phyloP scores from a whole-genome alignment of 2,329 filamentous ascomycete genomes.

The Metarhizium brunneum region DNA sequence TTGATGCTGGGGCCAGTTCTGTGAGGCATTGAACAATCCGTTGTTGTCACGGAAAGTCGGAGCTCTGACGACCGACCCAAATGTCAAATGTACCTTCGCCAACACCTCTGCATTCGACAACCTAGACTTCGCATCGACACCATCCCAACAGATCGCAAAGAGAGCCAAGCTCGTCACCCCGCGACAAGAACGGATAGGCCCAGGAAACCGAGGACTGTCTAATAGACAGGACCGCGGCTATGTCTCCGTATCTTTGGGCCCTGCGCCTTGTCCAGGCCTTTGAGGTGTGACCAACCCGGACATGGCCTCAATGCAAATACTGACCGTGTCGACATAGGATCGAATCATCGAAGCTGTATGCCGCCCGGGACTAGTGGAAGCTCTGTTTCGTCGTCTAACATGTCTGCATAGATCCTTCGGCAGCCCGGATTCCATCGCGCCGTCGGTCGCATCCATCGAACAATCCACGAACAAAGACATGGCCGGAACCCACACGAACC shows the following conservation, averaged over 20 bases:
- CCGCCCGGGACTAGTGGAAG: neutral
- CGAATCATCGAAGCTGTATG: constrained; percentile 23
- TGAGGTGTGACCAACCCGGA: constrained; percentile 15
- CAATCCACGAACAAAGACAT: constrained; percentile 37
- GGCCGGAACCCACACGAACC: constrained; percentile 43
- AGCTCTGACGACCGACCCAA: neutral
- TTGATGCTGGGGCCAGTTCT: too few relatives aligned
- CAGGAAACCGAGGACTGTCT: neutral
- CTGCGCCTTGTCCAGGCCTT: constrained; percentile 25
- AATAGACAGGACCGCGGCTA: constrained; percentile 8
- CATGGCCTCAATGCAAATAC: constrained; percentile 6
- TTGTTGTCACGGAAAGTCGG: neutral
- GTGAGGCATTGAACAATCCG: too few relatives aligned
- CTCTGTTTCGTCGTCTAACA: constrained; percentile 2
- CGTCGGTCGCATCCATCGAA: constrained; percentile 42
- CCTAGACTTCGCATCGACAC: neutral
- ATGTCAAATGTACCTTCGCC: neutral
- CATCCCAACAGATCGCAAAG: constrained; percentile 5
- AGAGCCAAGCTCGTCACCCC: neutral
- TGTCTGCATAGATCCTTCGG: constrained; percentile 32
- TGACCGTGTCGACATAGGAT: constrained; percentile 15
- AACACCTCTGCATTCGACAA: neutral
- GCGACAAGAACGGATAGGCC: neutral
- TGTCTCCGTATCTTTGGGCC: constrained; percentile 24
- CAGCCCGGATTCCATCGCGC: constrained; percentile 42